Evolutionary conservation across 2,329 filamentous ascomycete species (phyloP).

Genomic region (Trichoderma lentiforme): DNA sequence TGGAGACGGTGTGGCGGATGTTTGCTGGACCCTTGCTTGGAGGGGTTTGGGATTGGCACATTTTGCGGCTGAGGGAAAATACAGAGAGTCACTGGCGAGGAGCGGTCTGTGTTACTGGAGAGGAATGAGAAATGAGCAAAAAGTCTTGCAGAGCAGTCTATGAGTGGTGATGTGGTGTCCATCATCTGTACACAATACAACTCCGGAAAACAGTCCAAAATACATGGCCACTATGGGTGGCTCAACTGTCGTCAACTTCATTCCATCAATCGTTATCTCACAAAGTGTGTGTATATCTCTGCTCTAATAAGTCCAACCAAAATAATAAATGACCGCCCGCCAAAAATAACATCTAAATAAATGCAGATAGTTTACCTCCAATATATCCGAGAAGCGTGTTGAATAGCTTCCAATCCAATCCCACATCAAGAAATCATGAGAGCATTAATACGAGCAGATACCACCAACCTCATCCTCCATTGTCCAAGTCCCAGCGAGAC

Average conservation of each 20-base stretch:
- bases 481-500: slow-evolving; percentile 83
- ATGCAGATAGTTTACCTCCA: not conserved
- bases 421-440: not conserved
- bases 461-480: slow-evolving; percentile 75
- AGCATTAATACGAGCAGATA: slow-evolving; percentile 50
- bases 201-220: not conserved
- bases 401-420: not conserved
- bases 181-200: not conserved
- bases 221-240: not conserved
- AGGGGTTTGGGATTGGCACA: not conserved
- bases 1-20: not conserved
- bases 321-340: not conserved
- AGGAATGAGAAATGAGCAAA: not conserved
- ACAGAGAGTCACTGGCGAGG: not conserved
- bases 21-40: slow-evolving; percentile 5
- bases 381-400: not conserved
- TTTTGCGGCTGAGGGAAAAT: not conserved
- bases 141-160: not conserved
- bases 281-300: not conserved
- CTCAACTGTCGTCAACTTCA: not conserved
- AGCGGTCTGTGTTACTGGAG: not conserved
- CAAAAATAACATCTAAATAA: not conserved
- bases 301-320: not conserved
- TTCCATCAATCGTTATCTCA: not conserved
- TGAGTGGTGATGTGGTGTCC: not conserved